phyloP scores from a whole-genome alignment of 805 yeast genomes.

The Candida maris region DNA sequence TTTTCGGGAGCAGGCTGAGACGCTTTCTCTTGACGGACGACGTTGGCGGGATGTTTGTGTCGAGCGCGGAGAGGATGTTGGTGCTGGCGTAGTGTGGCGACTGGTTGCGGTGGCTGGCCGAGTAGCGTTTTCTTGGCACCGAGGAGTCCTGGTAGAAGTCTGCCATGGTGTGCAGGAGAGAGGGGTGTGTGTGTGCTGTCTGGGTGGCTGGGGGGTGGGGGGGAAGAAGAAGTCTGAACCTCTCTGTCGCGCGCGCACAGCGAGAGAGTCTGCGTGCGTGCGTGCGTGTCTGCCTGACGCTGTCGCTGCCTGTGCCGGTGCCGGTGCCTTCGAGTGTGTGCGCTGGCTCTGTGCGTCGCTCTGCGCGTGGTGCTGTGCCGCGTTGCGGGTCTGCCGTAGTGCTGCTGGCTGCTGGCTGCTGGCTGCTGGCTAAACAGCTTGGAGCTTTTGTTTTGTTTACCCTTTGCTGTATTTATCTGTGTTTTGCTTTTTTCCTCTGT shows the following conservation, averaged over 20 bases:
- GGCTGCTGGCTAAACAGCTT: background rate
- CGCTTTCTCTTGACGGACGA: slow-evolving; percentile 24
- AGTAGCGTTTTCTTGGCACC: slow-evolving; percentile 20
- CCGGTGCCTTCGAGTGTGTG: too few relatives aligned
- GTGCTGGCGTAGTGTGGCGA: slow-evolving; percentile 14
- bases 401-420: too few relatives aligned
- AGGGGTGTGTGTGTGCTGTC: too few relatives aligned
- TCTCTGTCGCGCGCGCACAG: too few relatives aligned
- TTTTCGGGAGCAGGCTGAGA: slow-evolving; percentile 27
- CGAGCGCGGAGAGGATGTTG: slow-evolving; percentile 17
- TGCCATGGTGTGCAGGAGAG: slow-evolving; percentile 14
- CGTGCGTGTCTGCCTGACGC: too few relatives aligned
- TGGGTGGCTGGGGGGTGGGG: too few relatives aligned
- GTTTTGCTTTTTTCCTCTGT: background rate
- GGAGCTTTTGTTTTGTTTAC: background rate
- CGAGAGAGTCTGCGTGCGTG: too few relatives aligned
- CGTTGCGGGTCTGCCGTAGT: too few relatives aligned
- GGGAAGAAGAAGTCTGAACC: too few relatives aligned
- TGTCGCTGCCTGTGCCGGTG: too few relatives aligned
- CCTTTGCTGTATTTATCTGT: background rate
- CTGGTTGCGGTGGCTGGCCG: slow-evolving; percentile 14
- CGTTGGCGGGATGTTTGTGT: slow-evolving; percentile 14
- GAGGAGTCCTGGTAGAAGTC: slow-evolving; percentile 20
- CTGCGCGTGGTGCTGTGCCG: too few relatives aligned
- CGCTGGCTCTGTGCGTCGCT: too few relatives aligned